A percentile compares a stretch with the other conserved stretches of the same genome.
These are phyloP conservation scores for Penicillium parvum DNA, from an alignment of 495 filamentous ascomycete species.

Conservation along the genomic window DNA sequence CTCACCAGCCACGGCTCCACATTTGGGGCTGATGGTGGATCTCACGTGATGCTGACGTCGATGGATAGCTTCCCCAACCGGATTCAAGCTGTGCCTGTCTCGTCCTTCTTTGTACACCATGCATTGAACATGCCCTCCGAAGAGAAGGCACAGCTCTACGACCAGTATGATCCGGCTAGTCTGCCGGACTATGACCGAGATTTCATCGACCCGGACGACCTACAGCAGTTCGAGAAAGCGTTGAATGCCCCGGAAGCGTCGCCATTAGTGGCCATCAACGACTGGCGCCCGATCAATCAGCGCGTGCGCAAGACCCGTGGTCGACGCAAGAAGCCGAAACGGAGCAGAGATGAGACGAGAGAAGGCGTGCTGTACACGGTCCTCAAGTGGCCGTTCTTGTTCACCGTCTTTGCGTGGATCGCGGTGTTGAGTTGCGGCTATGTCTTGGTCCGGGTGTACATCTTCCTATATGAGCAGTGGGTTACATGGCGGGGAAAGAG, in stretches of 20 bases:
- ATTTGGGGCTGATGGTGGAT: slow-evolving; percentile 1
- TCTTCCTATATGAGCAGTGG: slow-evolving; percentile 75
- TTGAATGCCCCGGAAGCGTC: slow-evolving; percentile 45
- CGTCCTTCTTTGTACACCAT: slow-evolving; percentile 19
- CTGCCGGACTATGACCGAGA: slow-evolving; percentile 63
- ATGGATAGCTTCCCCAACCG: slow-evolving; percentile 16
- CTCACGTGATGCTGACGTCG: slow-evolving; percentile 29
- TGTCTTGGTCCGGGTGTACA: slow-evolving; percentile 77
- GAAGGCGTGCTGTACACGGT: slow-evolving; percentile 87
- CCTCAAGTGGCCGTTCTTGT: slow-evolving; percentile 85
- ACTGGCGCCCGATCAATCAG: slow-evolving; percentile 78
- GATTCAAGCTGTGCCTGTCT: slow-evolving; percentile 8
- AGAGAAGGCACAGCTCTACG: slow-evolving; percentile 23
- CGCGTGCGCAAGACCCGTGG: slow-evolving; percentile 50
- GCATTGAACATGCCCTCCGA: slow-evolving; percentile 33
- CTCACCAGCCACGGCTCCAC: slow-evolving; percentile 7
- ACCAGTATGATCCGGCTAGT: slow-evolving; percentile 36
- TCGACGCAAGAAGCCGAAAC: slow-evolving; percentile 40
- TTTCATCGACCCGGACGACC: slow-evolving; percentile 55
- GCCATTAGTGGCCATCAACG: slow-evolving; percentile 67
- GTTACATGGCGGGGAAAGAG: slow-evolving; percentile 62
- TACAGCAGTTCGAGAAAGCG: slow-evolving; percentile 48
- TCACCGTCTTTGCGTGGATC: slow-evolving; percentile 77
- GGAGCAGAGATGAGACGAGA: slow-evolving; percentile 83
- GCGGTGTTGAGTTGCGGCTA: slow-evolving; percentile 64